Conservation (phyloP, 257 asterid species). For the Anisodus tanguticus region DNA sequence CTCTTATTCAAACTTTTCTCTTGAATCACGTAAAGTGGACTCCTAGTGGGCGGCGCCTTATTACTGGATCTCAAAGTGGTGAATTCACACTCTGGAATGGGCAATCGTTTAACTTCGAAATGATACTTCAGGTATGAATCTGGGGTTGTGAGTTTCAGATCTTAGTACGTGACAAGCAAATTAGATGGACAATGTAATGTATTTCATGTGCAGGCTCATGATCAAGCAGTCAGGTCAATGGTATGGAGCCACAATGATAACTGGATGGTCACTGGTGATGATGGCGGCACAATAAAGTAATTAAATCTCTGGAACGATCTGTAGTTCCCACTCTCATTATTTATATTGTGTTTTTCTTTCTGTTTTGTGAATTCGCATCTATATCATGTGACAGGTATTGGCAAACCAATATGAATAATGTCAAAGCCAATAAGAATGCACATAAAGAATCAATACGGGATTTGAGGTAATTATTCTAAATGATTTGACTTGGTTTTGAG, state of each 20-base stretch:
- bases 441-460: constrained; percentile 98
- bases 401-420: constrained; percentile 98
- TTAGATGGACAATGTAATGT: constrained; percentile 10
- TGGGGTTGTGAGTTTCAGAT: constrained; percentile 25
- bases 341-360: constrained; percentile 8
- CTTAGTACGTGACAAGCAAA: not conserved
- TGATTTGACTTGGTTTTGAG: constrained; percentile 1
- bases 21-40: constrained; percentile 76
- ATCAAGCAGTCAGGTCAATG: constrained; percentile 98
- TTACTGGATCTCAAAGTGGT: constrained; percentile 98
- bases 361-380: constrained; percentile 26
- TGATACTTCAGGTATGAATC: constrained; percentile 86
- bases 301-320: constrained; percentile 30
- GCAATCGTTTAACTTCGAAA: constrained; percentile 95
- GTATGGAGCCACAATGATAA: constrained; percentile 98
- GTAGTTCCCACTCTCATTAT: not conserved
- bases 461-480: constrained; percentile 60
- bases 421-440: constrained; percentile 92
- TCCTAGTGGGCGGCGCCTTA: constrained; percentile 98
- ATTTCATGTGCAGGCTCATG: constrained; percentile 82
- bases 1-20: constrained; percentile 36
- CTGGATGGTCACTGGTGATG: constrained; percentile 99
- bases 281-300: constrained; percentile 97
- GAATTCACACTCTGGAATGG: constrained; percentile 99
- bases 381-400: constrained; percentile 77